Conservation (phyloP, 805 yeast species). For the Kurtzmaniella cleridarum region DNA sequence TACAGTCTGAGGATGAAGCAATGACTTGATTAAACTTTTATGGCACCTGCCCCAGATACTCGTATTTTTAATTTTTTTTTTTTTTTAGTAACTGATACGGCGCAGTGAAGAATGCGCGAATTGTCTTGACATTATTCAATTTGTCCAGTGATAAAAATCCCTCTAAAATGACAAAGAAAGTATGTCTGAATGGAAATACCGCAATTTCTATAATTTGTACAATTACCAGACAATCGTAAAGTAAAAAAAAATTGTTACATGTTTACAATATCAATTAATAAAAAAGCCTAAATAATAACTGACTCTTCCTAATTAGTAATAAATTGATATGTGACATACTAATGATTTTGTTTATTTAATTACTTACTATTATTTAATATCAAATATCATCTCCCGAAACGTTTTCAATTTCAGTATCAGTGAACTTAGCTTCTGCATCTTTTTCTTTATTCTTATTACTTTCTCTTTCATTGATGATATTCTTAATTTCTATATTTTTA, state of each 20-base stretch:
- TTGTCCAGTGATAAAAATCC: neutral
- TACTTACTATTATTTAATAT: too few relatives aligned
- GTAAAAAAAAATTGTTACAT: neutral
- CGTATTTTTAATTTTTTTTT: too few relatives aligned
- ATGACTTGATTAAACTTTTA: too few relatives aligned
- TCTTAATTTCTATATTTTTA: conserved; percentile 32
- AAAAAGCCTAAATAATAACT: too few relatives aligned
- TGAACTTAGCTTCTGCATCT: neutral
- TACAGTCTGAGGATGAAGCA: too few relatives aligned
- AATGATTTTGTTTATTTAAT: too few relatives aligned
- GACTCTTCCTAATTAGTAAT: too few relatives aligned
- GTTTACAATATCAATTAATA: neutral
- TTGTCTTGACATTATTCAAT: neutral
- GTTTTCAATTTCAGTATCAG: neutral
- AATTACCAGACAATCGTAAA: neutral
- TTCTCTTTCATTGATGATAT: conserved; percentile 1
- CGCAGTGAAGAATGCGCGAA: neutral
- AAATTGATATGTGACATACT: too few relatives aligned
- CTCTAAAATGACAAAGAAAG: neutral
- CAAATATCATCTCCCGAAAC: neutral
- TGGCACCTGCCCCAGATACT: too few relatives aligned
- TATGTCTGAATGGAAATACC: neutral
- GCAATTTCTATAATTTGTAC: too few relatives aligned
- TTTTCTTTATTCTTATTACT: neutral
- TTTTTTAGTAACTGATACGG: neutral